Conservation (phyloP, 192 early-diverging fungal species). For the Anaeromyces robustus region DNA sequence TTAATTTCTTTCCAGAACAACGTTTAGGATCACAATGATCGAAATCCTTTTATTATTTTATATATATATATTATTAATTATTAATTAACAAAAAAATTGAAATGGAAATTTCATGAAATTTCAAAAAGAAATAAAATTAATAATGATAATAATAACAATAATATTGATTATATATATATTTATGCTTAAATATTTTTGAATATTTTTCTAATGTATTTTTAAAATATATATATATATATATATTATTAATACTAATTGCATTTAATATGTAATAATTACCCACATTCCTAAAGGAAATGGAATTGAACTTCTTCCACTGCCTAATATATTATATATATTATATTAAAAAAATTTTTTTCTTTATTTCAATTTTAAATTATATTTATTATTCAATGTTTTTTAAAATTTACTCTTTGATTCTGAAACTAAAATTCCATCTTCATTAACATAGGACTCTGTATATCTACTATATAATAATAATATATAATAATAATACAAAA, state of each 20-base stretch:
- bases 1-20: slow-evolving; percentile 84
- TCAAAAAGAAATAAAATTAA: not conserved
- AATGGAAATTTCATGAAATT: not conserved
- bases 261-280: slow-evolving; percentile 12
- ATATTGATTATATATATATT: no score
- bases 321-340: not conserved
- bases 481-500: no score
- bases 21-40: slow-evolving; percentile 97
- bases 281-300: slow-evolving; percentile 66
- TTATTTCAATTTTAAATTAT: no score
- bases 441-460: not conserved
- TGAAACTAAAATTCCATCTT: not conserved
- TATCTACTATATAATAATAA: not conserved
- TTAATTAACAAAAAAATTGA: not conserved
- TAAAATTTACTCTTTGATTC: not conserved
- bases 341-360: no score
- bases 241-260: no score
- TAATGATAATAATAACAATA: no score
- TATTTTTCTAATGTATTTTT: no score
- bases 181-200: no score
- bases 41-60: slow-evolving; percentile 53
- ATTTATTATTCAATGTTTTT: no score
- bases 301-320: slow-evolving; percentile 8
- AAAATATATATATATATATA: no score
- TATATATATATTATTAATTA: no score